Conservation (phyloP, 192 early-diverging fungal species). For the Mortierella alpina region DNA sequence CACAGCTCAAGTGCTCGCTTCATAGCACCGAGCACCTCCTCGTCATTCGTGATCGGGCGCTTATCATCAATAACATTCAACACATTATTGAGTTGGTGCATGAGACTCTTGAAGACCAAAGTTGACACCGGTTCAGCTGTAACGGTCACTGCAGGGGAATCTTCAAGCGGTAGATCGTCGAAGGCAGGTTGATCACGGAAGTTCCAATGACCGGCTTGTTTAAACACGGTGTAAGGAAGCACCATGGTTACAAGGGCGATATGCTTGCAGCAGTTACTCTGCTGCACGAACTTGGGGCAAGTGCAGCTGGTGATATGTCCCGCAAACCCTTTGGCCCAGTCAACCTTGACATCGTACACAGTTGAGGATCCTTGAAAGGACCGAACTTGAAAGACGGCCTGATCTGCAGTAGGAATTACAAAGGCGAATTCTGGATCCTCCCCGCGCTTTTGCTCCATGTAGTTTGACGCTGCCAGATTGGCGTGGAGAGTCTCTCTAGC, state of each 20-base stretch:
- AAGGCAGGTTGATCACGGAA: not conserved
- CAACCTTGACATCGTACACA: constrained; percentile 7
- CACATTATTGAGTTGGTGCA: no score
- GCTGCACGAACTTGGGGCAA: not conserved
- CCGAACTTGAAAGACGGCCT: not conserved
- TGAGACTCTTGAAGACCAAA: no score
- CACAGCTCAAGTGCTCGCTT: no score
- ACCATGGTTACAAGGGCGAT: constrained; percentile 1
- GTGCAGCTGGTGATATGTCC: constrained; percentile 6
- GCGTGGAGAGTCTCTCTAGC: not conserved
- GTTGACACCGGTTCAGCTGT: no score
- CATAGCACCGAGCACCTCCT: no score
- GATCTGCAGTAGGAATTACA: not conserved
- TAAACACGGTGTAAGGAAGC: not conserved
- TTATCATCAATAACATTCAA: no score
- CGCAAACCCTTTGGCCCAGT: not conserved
- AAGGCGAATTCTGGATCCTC: not conserved
- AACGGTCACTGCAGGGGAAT: no score
- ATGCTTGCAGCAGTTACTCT: constrained; percentile 13
- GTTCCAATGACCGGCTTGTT: not conserved
- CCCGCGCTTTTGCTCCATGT: constrained; percentile 1
- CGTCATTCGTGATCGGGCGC: no score
- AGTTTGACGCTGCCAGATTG: not conserved
- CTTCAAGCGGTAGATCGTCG: not conserved
- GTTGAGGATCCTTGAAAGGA: not conserved